Conservation (phyloP, 176 grass and related monocot genomes). For the Cenchrus purpureus region DNA sequence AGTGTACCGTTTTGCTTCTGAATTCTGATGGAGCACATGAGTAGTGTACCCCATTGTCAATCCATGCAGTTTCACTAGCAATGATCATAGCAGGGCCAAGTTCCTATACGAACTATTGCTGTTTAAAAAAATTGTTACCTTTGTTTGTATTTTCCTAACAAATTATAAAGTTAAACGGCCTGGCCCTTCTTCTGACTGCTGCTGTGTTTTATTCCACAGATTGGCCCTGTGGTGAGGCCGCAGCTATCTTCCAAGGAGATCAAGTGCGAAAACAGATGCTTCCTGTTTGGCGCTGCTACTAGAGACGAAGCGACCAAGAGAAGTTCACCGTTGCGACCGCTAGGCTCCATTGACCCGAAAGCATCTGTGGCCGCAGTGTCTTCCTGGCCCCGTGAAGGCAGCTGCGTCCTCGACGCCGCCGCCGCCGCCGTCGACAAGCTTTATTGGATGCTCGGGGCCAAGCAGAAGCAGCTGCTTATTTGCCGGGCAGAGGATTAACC, state of each 20-base stretch:
- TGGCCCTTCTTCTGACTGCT: constrained; percentile 3
- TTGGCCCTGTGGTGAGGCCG: constrained; percentile 15
- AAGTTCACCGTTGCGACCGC: constrained; percentile 41
- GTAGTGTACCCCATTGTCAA: not conserved
- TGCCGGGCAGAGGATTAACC: constrained; percentile 50
- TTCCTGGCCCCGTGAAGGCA: constrained; percentile 47
- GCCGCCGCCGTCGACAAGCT: constrained; percentile 35
- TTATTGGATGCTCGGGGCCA: constrained; percentile 53
- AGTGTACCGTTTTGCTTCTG: constrained; percentile 41
- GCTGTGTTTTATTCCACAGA: constrained; percentile 43
- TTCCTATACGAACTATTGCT: not conserved
- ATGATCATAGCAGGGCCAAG: not conserved
- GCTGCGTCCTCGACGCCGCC: constrained; percentile 34
- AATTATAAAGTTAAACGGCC: not conserved
- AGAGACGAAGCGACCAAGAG: constrained; percentile 19
- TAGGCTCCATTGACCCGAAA: constrained; percentile 43
- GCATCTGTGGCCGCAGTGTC: constrained; percentile 35
- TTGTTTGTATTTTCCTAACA: not conserved
- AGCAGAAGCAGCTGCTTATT: constrained; percentile 28
- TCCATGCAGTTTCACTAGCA: not conserved
- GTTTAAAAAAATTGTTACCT: not conserved
- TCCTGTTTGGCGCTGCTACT: constrained; percentile 25
- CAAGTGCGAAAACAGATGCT: constrained; percentile 22
- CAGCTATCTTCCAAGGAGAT: constrained; percentile 31
- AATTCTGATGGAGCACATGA: constrained; percentile 36